These are phyloP conservation scores for Somion occarium DNA, from an alignment of 1,284 basidiomycete species.

Conservation along the genomic window DNA sequence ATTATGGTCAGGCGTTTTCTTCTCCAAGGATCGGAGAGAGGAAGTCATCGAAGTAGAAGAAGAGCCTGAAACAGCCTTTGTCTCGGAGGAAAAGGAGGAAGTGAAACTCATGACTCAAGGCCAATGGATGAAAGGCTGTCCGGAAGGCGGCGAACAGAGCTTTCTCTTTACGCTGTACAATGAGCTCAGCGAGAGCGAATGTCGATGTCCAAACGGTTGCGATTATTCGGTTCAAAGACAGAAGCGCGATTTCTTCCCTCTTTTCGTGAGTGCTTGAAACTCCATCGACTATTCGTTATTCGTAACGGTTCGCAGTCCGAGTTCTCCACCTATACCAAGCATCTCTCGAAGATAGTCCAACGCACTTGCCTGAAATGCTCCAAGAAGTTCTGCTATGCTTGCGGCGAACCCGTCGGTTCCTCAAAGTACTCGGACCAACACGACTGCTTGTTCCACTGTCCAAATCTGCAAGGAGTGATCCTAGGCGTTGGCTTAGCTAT, in stretches of 20 bases:
- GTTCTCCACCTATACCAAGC: conserved; percentile 65
- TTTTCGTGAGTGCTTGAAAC: conserved; percentile 57
- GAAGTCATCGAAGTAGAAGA: conserved; percentile 85
- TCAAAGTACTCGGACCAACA: conserved; percentile 35
- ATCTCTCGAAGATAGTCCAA: conserved; percentile 54
- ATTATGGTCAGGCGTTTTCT: conserved; percentile 69
- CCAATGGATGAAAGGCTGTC: conserved; percentile 96
- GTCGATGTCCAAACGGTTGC: conserved; percentile 71
- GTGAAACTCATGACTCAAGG: conserved; percentile 77
- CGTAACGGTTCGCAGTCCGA: conserved; percentile 43
- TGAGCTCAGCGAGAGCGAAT: conserved; percentile 57
- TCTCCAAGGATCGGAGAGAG: conserved; percentile 85
- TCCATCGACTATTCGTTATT: neutral
- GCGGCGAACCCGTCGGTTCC: conserved; percentile 61
- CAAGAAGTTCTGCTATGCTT: conserved; percentile 75
- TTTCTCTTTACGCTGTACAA: conserved; percentile 83
- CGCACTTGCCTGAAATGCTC: conserved; percentile 63
- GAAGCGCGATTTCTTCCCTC: conserved; percentile 76
- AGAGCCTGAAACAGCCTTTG: conserved; percentile 51
- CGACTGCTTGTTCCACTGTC: conserved; percentile 76
- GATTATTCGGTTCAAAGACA: conserved; percentile 52
- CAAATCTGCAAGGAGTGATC: conserved; percentile 81
- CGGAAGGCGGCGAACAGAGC: conserved; percentile 86
- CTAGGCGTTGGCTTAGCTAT: conserved; percentile 81
- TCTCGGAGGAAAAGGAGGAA: conserved; percentile 41